Evolutionary conservation across 805 yeast species (phyloP), one percentile per base, ranked within the genome.

Genomic region (Candida cerambycidarum): DNA sequence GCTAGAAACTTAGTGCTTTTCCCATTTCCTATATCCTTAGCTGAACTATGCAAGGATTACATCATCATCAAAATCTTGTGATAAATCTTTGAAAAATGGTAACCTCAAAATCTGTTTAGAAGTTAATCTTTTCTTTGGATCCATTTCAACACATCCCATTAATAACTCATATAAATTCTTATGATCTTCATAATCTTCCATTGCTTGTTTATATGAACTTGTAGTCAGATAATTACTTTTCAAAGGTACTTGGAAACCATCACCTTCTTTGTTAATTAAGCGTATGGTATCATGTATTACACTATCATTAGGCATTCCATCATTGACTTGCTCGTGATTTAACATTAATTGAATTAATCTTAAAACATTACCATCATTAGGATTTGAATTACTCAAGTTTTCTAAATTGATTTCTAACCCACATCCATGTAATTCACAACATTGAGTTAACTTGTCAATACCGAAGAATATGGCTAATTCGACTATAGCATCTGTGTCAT

Each of bases 401-500:
- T 44, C 58, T 43, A 58, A 51, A 42, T 54, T 60, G 28, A 70
- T 72, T 44, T 89, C 97, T 39, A 92, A 77, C 0, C 89, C 93
- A 41, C 90, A 74, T 0, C 98, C 98, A 67, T 93, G 99, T 30
- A 88, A 61, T 44, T 78, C 76, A 5, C 97, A 95, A 54, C 89
- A 82, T 48, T 80, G 78, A 48, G 80, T 79, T 78, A 93, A 74
- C 50, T 78, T 79, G 9, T 76, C 78, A 38, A 76, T 61, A 2
- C 99, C 99, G 65, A 87, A 90, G 2, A 93, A 72, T 2, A 83
- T 69, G 0, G 96, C 81, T 27, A 92, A 69, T 59, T 93, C 99
- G 25, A 90, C 76, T 39, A 92, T 61, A 0, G 98, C 96, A 55
- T 93, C 98, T 2, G 82, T 80, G 59, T 93, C 99, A 63, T 92